Conservation (phyloP, 1,284 basidiomycete species). For the Peniophora sp. region DNA sequence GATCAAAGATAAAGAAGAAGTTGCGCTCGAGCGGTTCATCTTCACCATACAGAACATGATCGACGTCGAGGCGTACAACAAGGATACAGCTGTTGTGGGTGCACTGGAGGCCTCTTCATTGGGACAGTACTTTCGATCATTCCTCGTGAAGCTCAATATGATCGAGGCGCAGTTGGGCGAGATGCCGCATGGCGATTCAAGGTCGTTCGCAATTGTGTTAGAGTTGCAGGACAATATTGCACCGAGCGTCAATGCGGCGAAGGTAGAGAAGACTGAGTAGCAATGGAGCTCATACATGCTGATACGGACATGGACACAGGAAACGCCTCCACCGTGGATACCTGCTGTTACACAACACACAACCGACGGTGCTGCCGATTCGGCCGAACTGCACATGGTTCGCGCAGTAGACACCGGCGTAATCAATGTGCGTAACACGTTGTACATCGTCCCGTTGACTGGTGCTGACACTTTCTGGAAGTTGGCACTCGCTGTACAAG, state of each 20-base stretch:
- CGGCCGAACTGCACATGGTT: slow-evolving; percentile 59
- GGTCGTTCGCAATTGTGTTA: slow-evolving; percentile 76
- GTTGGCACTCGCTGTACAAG: slow-evolving; percentile 73
- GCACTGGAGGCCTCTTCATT: slow-evolving; percentile 60
- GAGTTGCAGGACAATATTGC: slow-evolving; percentile 70
- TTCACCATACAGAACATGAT: slow-evolving; percentile 71
- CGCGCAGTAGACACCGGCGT: slow-evolving; percentile 82
- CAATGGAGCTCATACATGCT: not conserved
- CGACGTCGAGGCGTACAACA: slow-evolving; percentile 56
- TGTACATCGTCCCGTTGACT: not conserved
- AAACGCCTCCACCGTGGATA: slow-evolving; percentile 70
- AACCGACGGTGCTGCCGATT: slow-evolving; percentile 48
- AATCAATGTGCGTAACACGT: slow-evolving; percentile 56
- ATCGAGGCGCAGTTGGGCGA: slow-evolving; percentile 72
- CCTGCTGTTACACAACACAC: slow-evolving; percentile 60
- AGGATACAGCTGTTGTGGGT: slow-evolving; percentile 58
- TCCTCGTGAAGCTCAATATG: slow-evolving; percentile 78
- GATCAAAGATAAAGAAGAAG: slow-evolving; percentile 70
- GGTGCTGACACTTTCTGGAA: slow-evolving; percentile 19
- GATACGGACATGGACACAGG: slow-evolving; percentile 2
- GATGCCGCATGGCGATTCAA: slow-evolving; percentile 47
- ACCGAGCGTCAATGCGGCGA: slow-evolving; percentile 44
- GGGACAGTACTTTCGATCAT: slow-evolving; percentile 75
- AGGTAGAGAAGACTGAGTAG: too few species aligned
- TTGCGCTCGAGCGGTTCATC: slow-evolving; percentile 75